Conservation (phyloP, 257 asterid genomes). For the Prunella vulgaris region DNA sequence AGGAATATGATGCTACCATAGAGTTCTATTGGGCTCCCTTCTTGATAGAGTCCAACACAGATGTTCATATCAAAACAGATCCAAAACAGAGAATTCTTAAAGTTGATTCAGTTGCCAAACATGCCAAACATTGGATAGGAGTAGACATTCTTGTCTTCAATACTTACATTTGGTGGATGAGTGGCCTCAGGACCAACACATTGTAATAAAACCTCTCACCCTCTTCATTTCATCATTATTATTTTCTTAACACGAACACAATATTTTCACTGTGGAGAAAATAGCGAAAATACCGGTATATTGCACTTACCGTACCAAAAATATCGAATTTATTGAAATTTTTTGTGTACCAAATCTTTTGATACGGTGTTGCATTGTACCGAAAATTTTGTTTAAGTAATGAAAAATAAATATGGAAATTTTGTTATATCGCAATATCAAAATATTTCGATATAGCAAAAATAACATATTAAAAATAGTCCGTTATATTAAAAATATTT, state of each 20-base stretch:
- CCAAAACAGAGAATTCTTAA: constrained; percentile 63
- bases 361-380: too few species aligned
- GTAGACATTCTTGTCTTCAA: constrained; percentile 79
- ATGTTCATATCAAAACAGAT: constrained; percentile 45
- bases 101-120: constrained; percentile 80
- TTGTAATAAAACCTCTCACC: constrained; percentile 43
- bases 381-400: too few species aligned
- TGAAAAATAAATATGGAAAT: too few species aligned
- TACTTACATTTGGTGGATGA: constrained; percentile 98
- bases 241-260: neutral
- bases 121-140: constrained; percentile 75
- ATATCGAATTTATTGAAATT: too few species aligned
- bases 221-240: neutral
- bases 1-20: constrained; percentile 77
- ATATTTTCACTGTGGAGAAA: too few species aligned
- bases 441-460: too few species aligned
- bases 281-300: too few species aligned
- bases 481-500: too few species aligned
- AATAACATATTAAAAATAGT: too few species aligned
- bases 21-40: constrained; percentile 97
- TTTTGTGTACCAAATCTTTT: too few species aligned
- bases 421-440: too few species aligned
- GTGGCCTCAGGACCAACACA: constrained; percentile 66
- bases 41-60: constrained; percentile 77
- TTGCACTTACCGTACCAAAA: too few species aligned